Conservation (phyloP, 2,329 filamentous ascomycete genomes). For the Apiospora rasikravindrae region DNA sequence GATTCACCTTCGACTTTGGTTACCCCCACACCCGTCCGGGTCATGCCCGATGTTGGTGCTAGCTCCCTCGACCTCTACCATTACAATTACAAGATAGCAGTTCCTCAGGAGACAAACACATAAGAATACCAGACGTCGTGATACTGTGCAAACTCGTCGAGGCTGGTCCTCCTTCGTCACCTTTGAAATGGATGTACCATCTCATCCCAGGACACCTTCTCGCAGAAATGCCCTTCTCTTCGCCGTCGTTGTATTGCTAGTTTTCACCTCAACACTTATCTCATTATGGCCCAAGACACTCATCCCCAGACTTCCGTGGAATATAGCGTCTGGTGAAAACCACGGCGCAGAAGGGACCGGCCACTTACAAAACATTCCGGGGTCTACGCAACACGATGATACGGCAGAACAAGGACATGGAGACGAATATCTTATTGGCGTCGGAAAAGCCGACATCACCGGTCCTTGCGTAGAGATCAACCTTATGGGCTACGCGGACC, state of each 20-base stretch:
- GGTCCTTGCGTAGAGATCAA: constrained; percentile 86
- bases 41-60: background rate
- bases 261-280: constrained; percentile 18
- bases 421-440: constrained; percentile 58
- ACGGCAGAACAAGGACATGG: constrained; percentile 10
- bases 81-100: background rate
- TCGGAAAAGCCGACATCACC: constrained; percentile 64
- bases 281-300: constrained; percentile 9
- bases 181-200: background rate
- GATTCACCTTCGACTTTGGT: background rate
- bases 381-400: background rate
- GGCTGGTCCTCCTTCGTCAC: constrained; percentile 21
- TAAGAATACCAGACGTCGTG: background rate
- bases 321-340: background rate
- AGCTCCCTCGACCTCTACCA: background rate
- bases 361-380: background rate
- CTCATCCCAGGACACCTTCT: background rate
- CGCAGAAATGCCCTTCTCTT: background rate
- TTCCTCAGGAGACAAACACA: background rate
- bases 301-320: constrained; percentile 19
- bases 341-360: background rate
- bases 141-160: constrained; percentile 2
- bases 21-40: background rate
- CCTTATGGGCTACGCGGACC: constrained; percentile 89
- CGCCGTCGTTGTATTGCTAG: constrained; percentile 6